Evolutionary conservation across 1,284 basidiomycete species (phyloP).

Genomic region (Austroboletus novae-zelandiae): DNA sequence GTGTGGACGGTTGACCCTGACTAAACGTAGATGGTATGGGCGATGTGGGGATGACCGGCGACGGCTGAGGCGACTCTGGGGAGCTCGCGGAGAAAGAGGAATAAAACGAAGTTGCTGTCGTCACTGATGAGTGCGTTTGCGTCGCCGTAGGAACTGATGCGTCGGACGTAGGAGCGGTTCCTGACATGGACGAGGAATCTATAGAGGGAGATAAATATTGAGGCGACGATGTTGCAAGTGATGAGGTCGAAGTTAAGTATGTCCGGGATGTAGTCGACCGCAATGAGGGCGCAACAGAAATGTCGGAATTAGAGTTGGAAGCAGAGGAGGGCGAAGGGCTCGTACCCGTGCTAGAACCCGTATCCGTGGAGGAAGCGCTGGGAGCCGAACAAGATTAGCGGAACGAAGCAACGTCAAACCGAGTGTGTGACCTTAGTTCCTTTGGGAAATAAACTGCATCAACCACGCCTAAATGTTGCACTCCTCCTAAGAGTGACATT

Average conservation of each 20-base stretch:
- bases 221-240: not conserved
- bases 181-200: conserved; percentile 4
- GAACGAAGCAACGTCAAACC: not conserved
- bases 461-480: not conserved
- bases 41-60: not conserved
- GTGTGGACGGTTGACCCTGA: not conserved
- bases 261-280: not conserved
- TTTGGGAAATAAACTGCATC: not conserved
- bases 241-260: not conserved
- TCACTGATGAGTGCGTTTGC: not conserved
- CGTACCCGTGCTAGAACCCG: conserved; percentile 21
- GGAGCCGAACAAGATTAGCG: conserved; percentile 9
- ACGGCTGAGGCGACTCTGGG: not conserved
- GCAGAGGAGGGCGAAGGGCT: conserved; percentile 6
- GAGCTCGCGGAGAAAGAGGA: not conserved
- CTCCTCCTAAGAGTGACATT: conserved; percentile 5
- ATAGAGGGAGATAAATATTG: not conserved
- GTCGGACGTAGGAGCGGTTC: not conserved
- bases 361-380: conserved; percentile 6
- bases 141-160: not conserved
- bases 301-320: conserved; percentile 17
- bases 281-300: conserved; percentile 7
- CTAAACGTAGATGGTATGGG: not conserved
- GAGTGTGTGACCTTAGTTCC: conserved; percentile 11
- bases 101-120: conserved; percentile 1